Evolutionary conservation across 305 asterid species (phyloP).

Genomic region (Rubia peregrina): DNA sequence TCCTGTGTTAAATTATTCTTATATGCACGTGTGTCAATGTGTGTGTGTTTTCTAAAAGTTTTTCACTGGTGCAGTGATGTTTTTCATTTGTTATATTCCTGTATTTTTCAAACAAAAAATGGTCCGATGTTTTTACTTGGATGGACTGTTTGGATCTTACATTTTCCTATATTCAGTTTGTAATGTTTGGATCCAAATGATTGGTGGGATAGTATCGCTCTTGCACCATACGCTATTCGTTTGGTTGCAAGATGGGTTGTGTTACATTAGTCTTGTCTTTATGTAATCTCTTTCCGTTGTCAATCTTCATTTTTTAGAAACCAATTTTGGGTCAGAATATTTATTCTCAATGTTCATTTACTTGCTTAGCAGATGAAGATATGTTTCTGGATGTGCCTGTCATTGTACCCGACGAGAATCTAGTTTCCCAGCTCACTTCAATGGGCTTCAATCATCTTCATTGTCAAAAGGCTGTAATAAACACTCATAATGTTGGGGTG

Average conservation of each 20-base stretch:
- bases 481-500: constrained; percentile 70
- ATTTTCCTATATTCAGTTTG: not conserved
- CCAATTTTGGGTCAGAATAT: not conserved
- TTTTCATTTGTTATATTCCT: not conserved
- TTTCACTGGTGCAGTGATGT: not conserved
- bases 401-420: constrained; percentile 41
- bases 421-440: constrained; percentile 69
- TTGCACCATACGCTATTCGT: not conserved
- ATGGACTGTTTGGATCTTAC: not conserved
- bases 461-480: constrained; percentile 90
- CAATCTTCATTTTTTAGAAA: not conserved
- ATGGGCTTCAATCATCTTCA: constrained; percentile 83
- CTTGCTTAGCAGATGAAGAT: constrained; percentile 43
- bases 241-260: not conserved
- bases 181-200: not conserved
- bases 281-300: not conserved
- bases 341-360: not conserved
- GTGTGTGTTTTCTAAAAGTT: not conserved
- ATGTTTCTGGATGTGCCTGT: constrained; percentile 19
- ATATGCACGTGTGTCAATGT: not conserved
- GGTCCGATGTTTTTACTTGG: not conserved
- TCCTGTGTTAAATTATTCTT: not conserved
- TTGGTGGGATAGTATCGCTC: not conserved
- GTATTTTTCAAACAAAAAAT: not conserved
- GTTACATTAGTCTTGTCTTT: not conserved